These are phyloP conservation scores for Citrus trifoliata DNA, from an alignment of 345 rosid genomes.

Conservation along the genomic window DNA sequence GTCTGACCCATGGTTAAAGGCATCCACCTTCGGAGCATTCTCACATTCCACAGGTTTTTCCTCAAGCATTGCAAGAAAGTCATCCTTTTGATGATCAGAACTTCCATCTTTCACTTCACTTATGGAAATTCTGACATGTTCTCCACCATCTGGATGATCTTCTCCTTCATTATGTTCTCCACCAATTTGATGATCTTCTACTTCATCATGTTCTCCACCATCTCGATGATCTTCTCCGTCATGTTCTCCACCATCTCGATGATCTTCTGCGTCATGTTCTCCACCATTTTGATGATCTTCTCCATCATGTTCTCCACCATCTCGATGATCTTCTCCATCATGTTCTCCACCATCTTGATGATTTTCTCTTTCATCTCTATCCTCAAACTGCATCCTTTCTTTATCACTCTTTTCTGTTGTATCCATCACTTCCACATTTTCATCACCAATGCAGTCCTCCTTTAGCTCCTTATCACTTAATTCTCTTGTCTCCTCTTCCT, in stretches of 20 bases:
- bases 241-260: too few species aligned
- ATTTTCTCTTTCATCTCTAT: slow-evolving; percentile 17
- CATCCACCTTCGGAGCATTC: slow-evolving; percentile 26
- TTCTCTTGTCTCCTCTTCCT: slow-evolving; percentile 27
- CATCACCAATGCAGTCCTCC: slow-evolving; percentile 25
- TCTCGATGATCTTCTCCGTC: neutral
- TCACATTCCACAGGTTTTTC: slow-evolving; percentile 38
- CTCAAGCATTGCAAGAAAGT: slow-evolving; percentile 27
- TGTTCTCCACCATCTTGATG: slow-evolving; percentile 7
- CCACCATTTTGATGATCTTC: slow-evolving; percentile 13
- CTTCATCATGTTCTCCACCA: slow-evolving; percentile 12
- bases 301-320: neutral
- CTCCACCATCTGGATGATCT: slow-evolving; percentile 8
- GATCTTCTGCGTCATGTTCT: too few species aligned
- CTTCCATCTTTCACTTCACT: slow-evolving; percentile 35
- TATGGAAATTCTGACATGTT: slow-evolving; percentile 17
- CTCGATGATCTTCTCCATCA: too few species aligned
- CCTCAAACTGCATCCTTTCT: slow-evolving; percentile 14
- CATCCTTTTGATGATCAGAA: slow-evolving; percentile 27
- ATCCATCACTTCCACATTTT: slow-evolving; percentile 21
- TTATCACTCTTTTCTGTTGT: slow-evolving; percentile 20
- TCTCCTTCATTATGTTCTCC: slow-evolving; percentile 14
- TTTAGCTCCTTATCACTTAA: slow-evolving; percentile 22
- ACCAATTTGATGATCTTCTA: neutral
- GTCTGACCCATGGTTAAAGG: slow-evolving; percentile 26